Evolutionary conservation across 2,329 filamentous ascomycete species (phyloP), one percentile per base, ranked within the genome.

Genomic region (Didymella segeticola): DNA sequence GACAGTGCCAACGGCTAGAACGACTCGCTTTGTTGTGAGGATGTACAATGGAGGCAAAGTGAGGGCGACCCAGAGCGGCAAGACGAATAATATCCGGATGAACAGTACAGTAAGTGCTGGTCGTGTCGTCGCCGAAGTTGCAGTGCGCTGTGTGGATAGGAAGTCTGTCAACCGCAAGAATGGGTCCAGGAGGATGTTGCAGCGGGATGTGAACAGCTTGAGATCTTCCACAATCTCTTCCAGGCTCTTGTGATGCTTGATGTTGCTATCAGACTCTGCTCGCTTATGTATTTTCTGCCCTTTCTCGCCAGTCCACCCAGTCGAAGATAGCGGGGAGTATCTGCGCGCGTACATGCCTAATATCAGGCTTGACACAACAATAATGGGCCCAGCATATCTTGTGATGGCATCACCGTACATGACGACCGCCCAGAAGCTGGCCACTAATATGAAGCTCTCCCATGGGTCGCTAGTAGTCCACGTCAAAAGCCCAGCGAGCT

Each of bases 221-320:
- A 99, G 78, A 0, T 91, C 96, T 65, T 98, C 93, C 51, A 99
- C 90, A 56, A 99, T 99, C 77, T 99, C 95, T 72, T 99, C 95
- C 46, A 99, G 77, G 43, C 92, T 97, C 79, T 97, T 97, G 68
- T 96, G 91, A 66, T 95, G 90, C 55, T 89, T 87, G 34, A 87
- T 88, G 56, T 83, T 86, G 65, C 91, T 90, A 8, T 74, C 72
- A 7, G 81, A 78, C 2, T 75, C 74, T 15, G 77, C 76, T 27
- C 78, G 78, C 55, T 79, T 83, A 49, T 83, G 79, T 26, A 75
- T 77, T 48, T 82, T 83, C 67, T 85, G 73, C 25, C 72, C 74
- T 62, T 80, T 88, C 71, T 88, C 85, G 5, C 83, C 84, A 0
- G 83, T 86, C 83, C 89, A 91, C 12, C 88, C 88, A 25, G 90